These are phyloP conservation scores for Dendrocalamus latiflorus DNA, from an alignment of 202 grass and related monocot genomes.

Conservation along the genomic window DNA sequence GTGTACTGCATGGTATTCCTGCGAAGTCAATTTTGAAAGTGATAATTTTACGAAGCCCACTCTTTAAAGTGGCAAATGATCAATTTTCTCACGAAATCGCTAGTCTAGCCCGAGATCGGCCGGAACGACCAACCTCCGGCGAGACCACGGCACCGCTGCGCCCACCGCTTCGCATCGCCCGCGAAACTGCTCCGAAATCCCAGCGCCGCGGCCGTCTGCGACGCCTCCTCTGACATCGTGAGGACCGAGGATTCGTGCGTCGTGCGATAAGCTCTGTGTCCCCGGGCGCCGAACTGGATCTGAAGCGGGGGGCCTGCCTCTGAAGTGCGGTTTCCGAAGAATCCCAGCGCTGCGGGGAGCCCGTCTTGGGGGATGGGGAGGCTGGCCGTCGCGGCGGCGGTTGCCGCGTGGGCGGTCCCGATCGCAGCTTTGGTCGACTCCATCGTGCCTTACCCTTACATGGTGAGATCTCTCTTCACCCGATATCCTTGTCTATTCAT, in stretches of 20 bases:
- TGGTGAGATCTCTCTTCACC: constrained; percentile 36
- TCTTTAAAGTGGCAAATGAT: no score
- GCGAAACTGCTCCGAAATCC: not conserved
- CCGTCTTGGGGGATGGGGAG: constrained; percentile 45
- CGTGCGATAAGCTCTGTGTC: not conserved
- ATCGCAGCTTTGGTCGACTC: constrained; percentile 52
- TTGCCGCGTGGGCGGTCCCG: constrained; percentile 54
- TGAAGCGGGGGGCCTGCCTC: not conserved
- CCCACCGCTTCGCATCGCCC: not conserved
- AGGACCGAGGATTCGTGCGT: not conserved
- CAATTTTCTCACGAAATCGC: no score
- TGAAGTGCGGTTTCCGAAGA: not conserved
- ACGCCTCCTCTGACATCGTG: not conserved
- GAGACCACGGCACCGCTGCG: not conserved
- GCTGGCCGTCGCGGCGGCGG: constrained; percentile 40
- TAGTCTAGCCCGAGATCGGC: not conserved
- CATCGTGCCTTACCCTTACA: constrained; percentile 67
- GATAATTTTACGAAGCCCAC: no score
- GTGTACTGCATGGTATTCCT: no score
- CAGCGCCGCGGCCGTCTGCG: not conserved
- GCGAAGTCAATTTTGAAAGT: no score
- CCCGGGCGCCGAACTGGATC: constrained; percentile 25
- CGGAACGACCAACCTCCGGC: not conserved
- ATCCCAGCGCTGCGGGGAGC: not conserved
- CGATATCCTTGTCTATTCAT: no score